Base-by-base conservation (phyloP, 78 protist species). In the Acrasis kona region DNA sequence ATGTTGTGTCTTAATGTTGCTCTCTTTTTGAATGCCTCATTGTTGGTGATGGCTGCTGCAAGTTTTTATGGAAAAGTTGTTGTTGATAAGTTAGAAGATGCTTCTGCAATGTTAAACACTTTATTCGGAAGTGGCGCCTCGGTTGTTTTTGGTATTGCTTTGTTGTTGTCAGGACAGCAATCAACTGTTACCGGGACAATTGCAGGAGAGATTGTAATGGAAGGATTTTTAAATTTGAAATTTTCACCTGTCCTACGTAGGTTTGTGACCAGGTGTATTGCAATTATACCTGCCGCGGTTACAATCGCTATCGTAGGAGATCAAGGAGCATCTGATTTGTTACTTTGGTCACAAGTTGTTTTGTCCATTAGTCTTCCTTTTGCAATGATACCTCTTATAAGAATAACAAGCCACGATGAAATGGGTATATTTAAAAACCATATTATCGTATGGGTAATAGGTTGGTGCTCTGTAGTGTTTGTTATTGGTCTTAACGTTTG, bases 141-240 rank as follows among this genome's bases (percentile, higher is more conserved):
- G 50, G 80, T 82, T 34, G 42, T 89, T 29, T 89, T 88, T 88
- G 93, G 88, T 0, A n/a, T 90, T 10, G 94, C 90, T 29, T 68
- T 90, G 6, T 74, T 90, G 8, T 85, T 87, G 5, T 85, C 92
- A 1, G 95, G 95, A 28, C 91, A 89, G 80, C 68, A 84, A 4
- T 83, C 89, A 0, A 90, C 93, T 0, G 84, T 91, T 79, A 89
- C 91, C 3, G 95, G 95, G 66, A 87, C 91, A 12, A 85, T 79
- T 38, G 65, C 91, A 39, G 92, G 92, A 70, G 89, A 87, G 72
- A 85, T 86, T 61, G 92, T 89, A 39, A 91, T 91, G 95, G 74
- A 87, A 10, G 93, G 93, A 32, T 89, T 89, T 79, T 66, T 89
- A 2, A 70, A 82, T 1, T 34, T 91, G 30, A 39, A 70, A 30